Conservation (phyloP, 1,284 basidiomycete genomes). For the Pyrrhoderma noxium region DNA sequence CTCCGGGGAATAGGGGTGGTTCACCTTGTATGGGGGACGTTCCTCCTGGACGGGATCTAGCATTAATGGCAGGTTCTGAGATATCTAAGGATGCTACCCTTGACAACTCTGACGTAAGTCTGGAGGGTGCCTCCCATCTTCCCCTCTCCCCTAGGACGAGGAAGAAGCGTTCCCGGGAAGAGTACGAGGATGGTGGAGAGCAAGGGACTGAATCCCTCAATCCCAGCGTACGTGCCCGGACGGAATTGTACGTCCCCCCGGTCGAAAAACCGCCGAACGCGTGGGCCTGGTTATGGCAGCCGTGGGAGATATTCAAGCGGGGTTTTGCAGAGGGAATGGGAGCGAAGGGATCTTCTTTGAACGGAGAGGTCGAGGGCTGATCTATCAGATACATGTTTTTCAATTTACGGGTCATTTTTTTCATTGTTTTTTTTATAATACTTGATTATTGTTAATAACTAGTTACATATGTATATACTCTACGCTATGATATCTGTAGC, state of each 20-base stretch:
- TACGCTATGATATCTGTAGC: too few species aligned
- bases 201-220: background rate
- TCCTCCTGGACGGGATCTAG: background rate
- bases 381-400: background rate
- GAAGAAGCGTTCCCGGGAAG: constrained; percentile 12
- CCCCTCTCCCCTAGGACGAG: background rate
- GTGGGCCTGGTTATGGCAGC: constrained; percentile 16
- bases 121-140: background rate
- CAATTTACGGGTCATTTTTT: background rate
- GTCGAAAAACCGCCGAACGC: constrained; percentile 9
- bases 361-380: background rate
- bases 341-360: constrained; percentile 1
- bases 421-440: background rate
- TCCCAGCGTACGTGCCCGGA: constrained; percentile 1
- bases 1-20: background rate
- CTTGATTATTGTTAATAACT: background rate
- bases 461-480: background rate
- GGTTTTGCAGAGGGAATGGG: constrained; percentile 17
- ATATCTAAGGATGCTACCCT: constrained; percentile 8
- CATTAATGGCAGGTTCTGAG: background rate
- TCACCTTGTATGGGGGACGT: background rate
- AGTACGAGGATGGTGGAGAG: constrained; percentile 5
- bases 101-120: background rate
- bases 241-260: constrained; percentile 2
- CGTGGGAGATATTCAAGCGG: constrained; percentile 17